Percentiles rank a stretch among this genome's conserved stretches.
phyloP scores from a whole-genome alignment of 2,329 filamentous ascomycete species.

The Penicillium palitans region DNA sequence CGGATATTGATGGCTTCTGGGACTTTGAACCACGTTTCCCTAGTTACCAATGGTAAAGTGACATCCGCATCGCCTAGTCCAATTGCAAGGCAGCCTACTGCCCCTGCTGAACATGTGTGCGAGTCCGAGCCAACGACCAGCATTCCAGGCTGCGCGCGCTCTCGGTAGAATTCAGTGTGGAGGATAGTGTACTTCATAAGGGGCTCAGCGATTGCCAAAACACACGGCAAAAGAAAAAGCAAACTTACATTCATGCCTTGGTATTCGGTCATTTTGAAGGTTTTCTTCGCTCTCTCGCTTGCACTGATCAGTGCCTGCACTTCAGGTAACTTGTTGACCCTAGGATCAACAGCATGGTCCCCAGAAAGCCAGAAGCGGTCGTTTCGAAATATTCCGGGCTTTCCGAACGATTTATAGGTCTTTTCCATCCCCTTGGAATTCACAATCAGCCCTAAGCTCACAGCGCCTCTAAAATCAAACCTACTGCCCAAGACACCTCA shows the following conservation, averaged over 20 bases:
- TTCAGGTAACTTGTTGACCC: conserved; percentile 29
- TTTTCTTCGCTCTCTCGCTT: conserved; percentile 38
- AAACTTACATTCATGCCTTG: conserved; percentile 36
- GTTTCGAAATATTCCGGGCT: conserved; percentile 50
- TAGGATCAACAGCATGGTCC: conserved; percentile 52
- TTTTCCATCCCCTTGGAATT: conserved; percentile 38
- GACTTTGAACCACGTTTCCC: conserved; percentile 51
- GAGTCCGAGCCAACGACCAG: conserved; percentile 48
- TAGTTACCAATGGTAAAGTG: conserved; percentile 47
- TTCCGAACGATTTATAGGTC: conserved; percentile 43
- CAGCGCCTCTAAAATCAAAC: background rate
- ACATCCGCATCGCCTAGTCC: conserved; percentile 50
- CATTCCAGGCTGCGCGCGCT: conserved; percentile 48
- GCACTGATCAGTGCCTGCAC: conserved; percentile 38
- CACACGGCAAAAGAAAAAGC: background rate
- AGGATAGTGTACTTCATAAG: conserved; percentile 40
- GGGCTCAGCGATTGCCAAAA: background rate
- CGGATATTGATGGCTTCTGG: conserved; percentile 45
- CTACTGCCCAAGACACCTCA: conserved; percentile 44
- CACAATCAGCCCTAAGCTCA: background rate
- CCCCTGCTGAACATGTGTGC: conserved; percentile 49
- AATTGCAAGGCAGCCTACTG: conserved; percentile 44
- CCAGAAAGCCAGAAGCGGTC: conserved; percentile 53
- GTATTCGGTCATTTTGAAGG: conserved; percentile 48
- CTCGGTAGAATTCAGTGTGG: conserved; percentile 48